These are phyloP conservation scores for Candida golubevii DNA, from an alignment of 805 yeast genomes.

Conservation along the genomic window DNA sequence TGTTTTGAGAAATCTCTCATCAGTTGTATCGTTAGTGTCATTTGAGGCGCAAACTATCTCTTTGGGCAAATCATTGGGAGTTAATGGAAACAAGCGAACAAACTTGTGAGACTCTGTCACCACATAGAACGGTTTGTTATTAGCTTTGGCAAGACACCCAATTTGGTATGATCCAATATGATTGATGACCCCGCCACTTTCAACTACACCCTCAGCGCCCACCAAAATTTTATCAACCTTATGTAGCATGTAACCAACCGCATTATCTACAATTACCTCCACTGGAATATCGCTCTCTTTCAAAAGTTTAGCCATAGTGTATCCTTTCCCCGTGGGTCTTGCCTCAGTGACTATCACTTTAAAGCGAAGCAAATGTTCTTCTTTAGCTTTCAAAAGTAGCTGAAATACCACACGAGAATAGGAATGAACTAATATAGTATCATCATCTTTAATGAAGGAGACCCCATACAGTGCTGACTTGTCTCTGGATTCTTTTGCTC, in stretches of 20 bases:
- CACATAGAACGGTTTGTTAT: slow-evolving; percentile 90
- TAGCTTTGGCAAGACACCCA: slow-evolving; percentile 85
- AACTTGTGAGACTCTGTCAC: slow-evolving; percentile 94
- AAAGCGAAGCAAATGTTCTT: slow-evolving; percentile 70
- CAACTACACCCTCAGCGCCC: slow-evolving; percentile 99
- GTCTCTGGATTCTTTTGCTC: slow-evolving; percentile 87
- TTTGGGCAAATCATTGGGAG: slow-evolving; percentile 84
- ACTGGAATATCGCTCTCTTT: slow-evolving; percentile 78
- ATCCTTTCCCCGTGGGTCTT: slow-evolving; percentile 76
- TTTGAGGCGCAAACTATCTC: slow-evolving; percentile 24
- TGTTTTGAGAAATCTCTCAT: slow-evolving; percentile 22
- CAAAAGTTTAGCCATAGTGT: slow-evolving; percentile 63
- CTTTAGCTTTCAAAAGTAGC: slow-evolving; percentile 69
- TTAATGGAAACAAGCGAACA: slow-evolving; percentile 90
- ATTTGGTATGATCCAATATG: slow-evolving; percentile 93
- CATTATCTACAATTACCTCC: slow-evolving; percentile 82
- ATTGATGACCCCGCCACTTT: slow-evolving; percentile 96
- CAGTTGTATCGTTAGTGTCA: slow-evolving; percentile 20
- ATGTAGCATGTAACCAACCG: slow-evolving; percentile 89
- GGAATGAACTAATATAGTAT: slow-evolving; percentile 84
- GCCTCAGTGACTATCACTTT: slow-evolving; percentile 92
- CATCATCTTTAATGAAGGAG: slow-evolving; percentile 90
- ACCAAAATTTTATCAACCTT: slow-evolving; percentile 90
- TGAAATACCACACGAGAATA: slow-evolving; percentile 85
- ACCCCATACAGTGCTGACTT: slow-evolving; percentile 85